A percentile compares a stretch with the other conserved stretches of the same genome.
Conservation (phyloP, 1,284 basidiomycete genomes). For the Earliella scabrosa region DNA sequence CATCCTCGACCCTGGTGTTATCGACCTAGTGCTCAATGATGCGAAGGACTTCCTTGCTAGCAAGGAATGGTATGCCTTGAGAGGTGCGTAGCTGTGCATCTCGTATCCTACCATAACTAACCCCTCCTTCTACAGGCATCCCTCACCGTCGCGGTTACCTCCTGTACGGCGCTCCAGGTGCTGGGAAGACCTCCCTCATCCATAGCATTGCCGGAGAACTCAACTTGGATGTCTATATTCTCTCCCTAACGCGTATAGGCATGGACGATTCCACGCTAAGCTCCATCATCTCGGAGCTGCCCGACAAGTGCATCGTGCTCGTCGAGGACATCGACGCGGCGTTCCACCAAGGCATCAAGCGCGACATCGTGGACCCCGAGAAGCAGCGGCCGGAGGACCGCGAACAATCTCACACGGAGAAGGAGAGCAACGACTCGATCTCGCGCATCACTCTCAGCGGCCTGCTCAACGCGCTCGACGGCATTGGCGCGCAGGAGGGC, state of each 20-base stretch:
- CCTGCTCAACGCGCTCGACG: slow-evolving; percentile 76
- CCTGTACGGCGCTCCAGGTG: slow-evolving; percentile 73
- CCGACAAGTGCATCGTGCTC: slow-evolving; percentile 71
- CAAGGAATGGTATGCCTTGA: slow-evolving; percentile 68
- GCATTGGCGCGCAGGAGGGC: slow-evolving; percentile 77
- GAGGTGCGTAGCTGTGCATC: slow-evolving; percentile 41
- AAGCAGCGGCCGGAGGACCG: slow-evolving; percentile 17
- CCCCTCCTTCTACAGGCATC: slow-evolving; percentile 40
- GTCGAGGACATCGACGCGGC: slow-evolving; percentile 86
- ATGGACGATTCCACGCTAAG: slow-evolving; percentile 70
- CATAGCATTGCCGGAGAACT: slow-evolving; percentile 80
- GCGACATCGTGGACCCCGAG: slow-evolving; percentile 36
- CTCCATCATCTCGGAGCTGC: slow-evolving; percentile 66
- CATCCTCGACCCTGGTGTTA: slow-evolving; percentile 67
- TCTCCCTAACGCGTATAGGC: slow-evolving; percentile 72
- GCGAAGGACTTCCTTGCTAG: slow-evolving; percentile 68
- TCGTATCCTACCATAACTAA: background rate
- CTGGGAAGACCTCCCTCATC: slow-evolving; percentile 78
- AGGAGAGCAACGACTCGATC: slow-evolving; percentile 21
- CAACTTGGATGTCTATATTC: slow-evolving; percentile 72
- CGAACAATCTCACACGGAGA: background rate
- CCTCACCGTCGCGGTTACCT: slow-evolving; percentile 77
- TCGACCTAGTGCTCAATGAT: slow-evolving; percentile 66
- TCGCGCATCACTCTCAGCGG: slow-evolving; percentile 68
- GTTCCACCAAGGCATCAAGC: slow-evolving; percentile 61